Percentiles rank a stretch among this genome's conserved stretches.
phyloP scores from a whole-genome alignment of 805 yeast genomes.

The Scheffersomyces ergatensis region DNA sequence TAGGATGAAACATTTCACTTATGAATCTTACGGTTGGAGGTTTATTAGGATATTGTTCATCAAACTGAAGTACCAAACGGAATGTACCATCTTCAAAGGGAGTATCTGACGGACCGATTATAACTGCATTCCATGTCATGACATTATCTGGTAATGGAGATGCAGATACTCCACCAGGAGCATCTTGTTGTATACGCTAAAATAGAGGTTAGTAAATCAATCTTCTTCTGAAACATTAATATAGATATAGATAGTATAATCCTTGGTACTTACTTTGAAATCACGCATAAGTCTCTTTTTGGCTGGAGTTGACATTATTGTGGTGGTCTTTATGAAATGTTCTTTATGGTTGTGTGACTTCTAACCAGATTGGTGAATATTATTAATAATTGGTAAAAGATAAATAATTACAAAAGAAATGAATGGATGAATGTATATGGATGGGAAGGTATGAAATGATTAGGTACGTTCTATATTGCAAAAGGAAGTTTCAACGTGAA shows the following conservation, averaged over 20 bases:
- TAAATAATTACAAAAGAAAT: too few relatives aligned
- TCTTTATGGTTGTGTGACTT: too few relatives aligned
- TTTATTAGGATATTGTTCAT: slow-evolving; percentile 96
- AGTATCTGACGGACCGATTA: slow-evolving; percentile 95
- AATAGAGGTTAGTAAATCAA: slow-evolving; percentile 4
- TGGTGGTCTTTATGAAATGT: too few relatives aligned
- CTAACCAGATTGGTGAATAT: too few relatives aligned
- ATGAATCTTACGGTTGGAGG: slow-evolving; percentile 92
- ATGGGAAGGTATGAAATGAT: too few relatives aligned
- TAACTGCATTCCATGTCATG: slow-evolving; percentile 96
- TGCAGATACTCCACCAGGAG: slow-evolving; percentile 97
- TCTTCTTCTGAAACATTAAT: background rate
- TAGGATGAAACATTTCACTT: slow-evolving; percentile 96
- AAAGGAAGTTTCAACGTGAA: too few relatives aligned
- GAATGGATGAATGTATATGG: too few relatives aligned
- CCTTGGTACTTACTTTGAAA: slow-evolving; percentile 76
- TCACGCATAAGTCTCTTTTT: slow-evolving; percentile 98
- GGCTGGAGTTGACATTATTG: slow-evolving; percentile 99
- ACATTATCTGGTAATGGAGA: slow-evolving; percentile 96
- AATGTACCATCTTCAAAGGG: slow-evolving; percentile 99
- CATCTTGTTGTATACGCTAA: slow-evolving; percentile 93
- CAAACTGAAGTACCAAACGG: slow-evolving; percentile 79
- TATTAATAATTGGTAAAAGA: too few relatives aligned
- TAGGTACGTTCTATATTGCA: too few relatives aligned
- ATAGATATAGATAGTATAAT: background rate